phyloP scores from a whole-genome alignment of 148 eudicot species.

The Selenicereus undatus region DNA sequence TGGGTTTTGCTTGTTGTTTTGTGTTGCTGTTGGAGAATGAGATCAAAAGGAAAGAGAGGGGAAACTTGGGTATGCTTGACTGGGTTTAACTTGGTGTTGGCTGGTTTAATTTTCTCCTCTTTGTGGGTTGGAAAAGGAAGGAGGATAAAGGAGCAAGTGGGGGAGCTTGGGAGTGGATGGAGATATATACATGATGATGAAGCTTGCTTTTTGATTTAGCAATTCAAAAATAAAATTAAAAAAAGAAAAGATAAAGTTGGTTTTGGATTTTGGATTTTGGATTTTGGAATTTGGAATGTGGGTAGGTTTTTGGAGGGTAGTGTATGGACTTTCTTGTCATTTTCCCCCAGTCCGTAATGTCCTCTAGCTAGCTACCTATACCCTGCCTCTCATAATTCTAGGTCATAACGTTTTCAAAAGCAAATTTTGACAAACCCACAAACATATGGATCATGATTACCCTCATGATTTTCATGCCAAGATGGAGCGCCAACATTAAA shows the following conservation, averaged over 20 bases:
- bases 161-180: constrained; percentile 34
- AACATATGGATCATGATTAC: constrained; percentile 27
- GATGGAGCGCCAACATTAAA: constrained; percentile 19
- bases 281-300: constrained; percentile 19
- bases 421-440: constrained; percentile 14
- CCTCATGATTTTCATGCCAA: constrained; percentile 32
- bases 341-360: constrained; percentile 20
- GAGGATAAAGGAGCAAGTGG: constrained; percentile 30
- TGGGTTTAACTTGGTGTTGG: constrained; percentile 7
- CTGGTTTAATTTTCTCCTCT: constrained; percentile 9
- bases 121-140: constrained; percentile 31
- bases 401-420: background rate
- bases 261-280: constrained; percentile 4
- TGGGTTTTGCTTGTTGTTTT: constrained; percentile 2
- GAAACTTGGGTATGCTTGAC: constrained; percentile 18
- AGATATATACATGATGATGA: constrained; percentile 34
- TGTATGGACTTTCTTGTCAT: constrained; percentile 22
- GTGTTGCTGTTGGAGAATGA: constrained; percentile 6
- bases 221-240: constrained; percentile 16
- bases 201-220: constrained; percentile 25
- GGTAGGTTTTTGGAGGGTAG: constrained; percentile 22
- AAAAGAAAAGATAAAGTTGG: constrained; percentile 15
- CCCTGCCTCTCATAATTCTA: constrained; percentile 3
- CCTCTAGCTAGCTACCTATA: constrained; percentile 19
- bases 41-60: background rate